Evolutionary conservation across 2,329 filamentous ascomycete genomes (phyloP).

Genomic region (Fusarium beomiforme): DNA sequence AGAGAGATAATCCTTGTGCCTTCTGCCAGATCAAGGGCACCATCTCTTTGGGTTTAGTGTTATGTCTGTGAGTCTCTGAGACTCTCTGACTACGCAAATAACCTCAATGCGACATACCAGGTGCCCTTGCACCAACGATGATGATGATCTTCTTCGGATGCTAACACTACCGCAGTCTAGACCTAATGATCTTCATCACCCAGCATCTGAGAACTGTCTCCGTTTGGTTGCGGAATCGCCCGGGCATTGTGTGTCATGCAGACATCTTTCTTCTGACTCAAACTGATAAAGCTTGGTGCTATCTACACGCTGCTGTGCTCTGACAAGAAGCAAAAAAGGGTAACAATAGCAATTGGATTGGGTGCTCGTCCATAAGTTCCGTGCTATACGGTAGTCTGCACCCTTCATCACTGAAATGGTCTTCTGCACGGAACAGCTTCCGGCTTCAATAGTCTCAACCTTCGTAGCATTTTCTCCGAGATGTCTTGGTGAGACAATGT

Average conservation of each 20-base stretch:
- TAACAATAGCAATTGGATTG: background rate
- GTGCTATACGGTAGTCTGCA: constrained; percentile 21
- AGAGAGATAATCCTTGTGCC: constrained; percentile 13
- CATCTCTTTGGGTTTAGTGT: constrained; percentile 13
- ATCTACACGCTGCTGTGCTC: constrained; percentile 2
- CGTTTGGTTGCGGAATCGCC: constrained; percentile 24
- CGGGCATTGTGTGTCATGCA: constrained; percentile 28
- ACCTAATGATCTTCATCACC: constrained; percentile 30
- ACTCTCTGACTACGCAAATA: constrained; percentile 18
- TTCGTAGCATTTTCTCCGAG: background rate
- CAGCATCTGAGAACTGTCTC: constrained; percentile 14
- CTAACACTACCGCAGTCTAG: constrained; percentile 23
- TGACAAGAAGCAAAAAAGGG: background rate
- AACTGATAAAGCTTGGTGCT: constrained; percentile 22
- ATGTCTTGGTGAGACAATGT: background rate
- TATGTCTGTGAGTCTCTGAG: background rate
- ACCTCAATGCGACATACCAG: constrained; percentile 22
- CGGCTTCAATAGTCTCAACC: background rate
- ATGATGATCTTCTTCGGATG: constrained; percentile 22
- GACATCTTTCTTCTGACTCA: constrained; percentile 23
- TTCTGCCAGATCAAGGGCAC: constrained; percentile 15
- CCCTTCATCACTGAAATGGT: constrained; percentile 8
- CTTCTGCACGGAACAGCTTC: constrained; percentile 11
- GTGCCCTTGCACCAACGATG: background rate
- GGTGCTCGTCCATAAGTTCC: constrained; percentile 11